Percentiles rank a stretch among this genome's conserved stretches.
These are phyloP conservation scores for Apiospora kogelbergensis DNA, from an alignment of 2,329 filamentous ascomycete species.

Conservation along the genomic window DNA sequence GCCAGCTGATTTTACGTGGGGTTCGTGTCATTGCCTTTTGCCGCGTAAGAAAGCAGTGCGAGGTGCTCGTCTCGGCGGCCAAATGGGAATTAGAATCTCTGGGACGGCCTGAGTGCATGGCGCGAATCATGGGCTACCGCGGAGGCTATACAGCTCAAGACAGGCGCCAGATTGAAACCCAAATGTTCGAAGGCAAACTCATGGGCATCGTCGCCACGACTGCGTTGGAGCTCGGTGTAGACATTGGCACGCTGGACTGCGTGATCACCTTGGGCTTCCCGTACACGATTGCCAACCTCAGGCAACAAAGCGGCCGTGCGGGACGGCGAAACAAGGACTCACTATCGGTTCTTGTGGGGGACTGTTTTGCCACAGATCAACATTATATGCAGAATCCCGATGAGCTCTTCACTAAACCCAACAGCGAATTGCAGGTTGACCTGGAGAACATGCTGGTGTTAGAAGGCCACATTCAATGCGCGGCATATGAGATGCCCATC, in stretches of 20 bases:
- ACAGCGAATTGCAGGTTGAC: slow-evolving; percentile 86
- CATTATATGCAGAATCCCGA: slow-evolving; percentile 97
- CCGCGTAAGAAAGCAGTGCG: slow-evolving; percentile 82
- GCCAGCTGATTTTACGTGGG: slow-evolving; percentile 82
- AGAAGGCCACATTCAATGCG: slow-evolving; percentile 94
- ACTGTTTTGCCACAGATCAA: slow-evolving; percentile 88
- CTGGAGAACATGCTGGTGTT: slow-evolving; percentile 87
- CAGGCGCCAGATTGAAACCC: slow-evolving; percentile 80
- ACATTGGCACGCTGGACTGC: slow-evolving; percentile 91
- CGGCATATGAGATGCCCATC: slow-evolving; percentile 92
- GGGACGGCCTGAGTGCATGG: slow-evolving; percentile 72
- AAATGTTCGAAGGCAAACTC: slow-evolving; percentile 96
- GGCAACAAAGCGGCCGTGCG: slow-evolving; percentile 92
- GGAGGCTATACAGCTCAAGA: slow-evolving; percentile 95
- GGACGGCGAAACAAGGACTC: slow-evolving; percentile 92
- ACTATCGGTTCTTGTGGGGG: slow-evolving; percentile 83
- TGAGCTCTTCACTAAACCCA: slow-evolving; percentile 89
- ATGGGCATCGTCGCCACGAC: slow-evolving; percentile 93
- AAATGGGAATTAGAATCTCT: slow-evolving; percentile 73
- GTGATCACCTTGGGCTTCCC: slow-evolving; percentile 94
- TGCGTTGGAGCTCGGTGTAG: slow-evolving; percentile 89
- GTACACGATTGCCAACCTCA: slow-evolving; percentile 89
- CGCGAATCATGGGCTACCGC: slow-evolving; percentile 89
- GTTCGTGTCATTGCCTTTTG: slow-evolving; percentile 94
- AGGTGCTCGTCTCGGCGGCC: slow-evolving; percentile 77